phyloP scores from a whole-genome alignment of 441 rosid genomes.

The Biscutella auriculata region DNA sequence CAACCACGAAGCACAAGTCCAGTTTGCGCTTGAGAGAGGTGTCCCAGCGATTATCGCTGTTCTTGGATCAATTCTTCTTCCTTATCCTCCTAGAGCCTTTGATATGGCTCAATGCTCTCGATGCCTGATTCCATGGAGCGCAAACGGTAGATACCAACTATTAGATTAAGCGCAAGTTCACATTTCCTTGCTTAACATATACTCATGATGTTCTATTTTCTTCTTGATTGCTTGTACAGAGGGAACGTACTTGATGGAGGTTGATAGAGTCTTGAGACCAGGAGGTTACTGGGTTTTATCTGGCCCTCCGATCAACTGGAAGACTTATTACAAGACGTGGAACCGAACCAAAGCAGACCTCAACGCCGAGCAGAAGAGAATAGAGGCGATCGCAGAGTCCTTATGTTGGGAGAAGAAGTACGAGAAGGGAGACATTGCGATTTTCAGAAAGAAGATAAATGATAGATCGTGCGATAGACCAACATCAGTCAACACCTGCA shows the following conservation, averaged over 20 bases:
- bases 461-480: slow-evolving; percentile 21
- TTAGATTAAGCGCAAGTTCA: neutral
- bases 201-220: slow-evolving; percentile 9
- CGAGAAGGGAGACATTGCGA: slow-evolving; percentile 59
- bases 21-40: slow-evolving; percentile 95
- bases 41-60: slow-evolving; percentile 97
- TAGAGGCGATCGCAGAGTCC: slow-evolving; percentile 55
- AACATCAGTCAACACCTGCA: slow-evolving; percentile 23
- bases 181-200: neutral
- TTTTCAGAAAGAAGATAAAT: slow-evolving; percentile 30
- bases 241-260: slow-evolving; percentile 64
- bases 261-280: slow-evolving; percentile 65
- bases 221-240: slow-evolving; percentile 28
- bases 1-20: slow-evolving; percentile 96
- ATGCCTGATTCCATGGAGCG: slow-evolving; percentile 92
- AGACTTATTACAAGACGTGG: slow-evolving; percentile 52
- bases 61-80: slow-evolving; percentile 85
- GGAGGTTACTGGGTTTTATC: slow-evolving; percentile 75
- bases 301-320: slow-evolving; percentile 77
- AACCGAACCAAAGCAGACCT: slow-evolving; percentile 62
- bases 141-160: slow-evolving; percentile 42
- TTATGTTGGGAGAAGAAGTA: slow-evolving; percentile 71
- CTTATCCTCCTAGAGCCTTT: slow-evolving; percentile 84
- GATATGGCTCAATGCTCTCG: slow-evolving; percentile 99
- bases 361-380: slow-evolving; percentile 48